Evolutionary conservation across 768 basidiomycete species (phyloP), one percentile per base, ranked within the genome.

Genomic region (Coprinellus aureogranulatus): DNA sequence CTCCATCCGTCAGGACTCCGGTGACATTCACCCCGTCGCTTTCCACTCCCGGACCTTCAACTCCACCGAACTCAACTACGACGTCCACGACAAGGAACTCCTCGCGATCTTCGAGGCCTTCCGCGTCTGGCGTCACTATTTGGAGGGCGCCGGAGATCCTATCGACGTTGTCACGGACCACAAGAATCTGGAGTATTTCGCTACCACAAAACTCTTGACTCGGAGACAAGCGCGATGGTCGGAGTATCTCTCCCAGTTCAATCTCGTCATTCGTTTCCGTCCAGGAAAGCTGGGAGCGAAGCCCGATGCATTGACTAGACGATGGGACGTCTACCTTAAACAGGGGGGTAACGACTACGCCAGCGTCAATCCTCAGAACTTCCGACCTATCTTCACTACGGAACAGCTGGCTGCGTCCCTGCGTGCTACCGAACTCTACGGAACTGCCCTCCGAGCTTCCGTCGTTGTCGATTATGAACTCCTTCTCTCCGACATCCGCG

Each of bases 121-220:
- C 1, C 54, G 65, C 4, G 62, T 67, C 26, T 78, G 72, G 72
- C 41, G 63, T 22, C 69, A 71, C 50, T 57, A 62, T 40, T 53
- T 69, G 4, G 50, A 66, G 6, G 67, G 71, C 3, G 49, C 64
- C 0, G 25, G 40, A 16, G 47, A 64, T 5, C 51, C 56, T 11
- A 54, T 77, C n/a, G 62, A 68, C 46, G 62, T 79, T 34, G 58
- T 66, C 53, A 69, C 70, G 0, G 67, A 79, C 51, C 71, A 77
- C 53, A 70, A 74, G 46, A 79, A 81, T 30, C 69, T 81, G 0
- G 62, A 71, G 31, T 81, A 81, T 56, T 81, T 81, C 65, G 58
- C 57, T n/a, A 69, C 64, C 3, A 61, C 75, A 0, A 65, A 72
- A 48, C 69, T 75, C 9, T 67, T 83, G 0, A 80, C 72, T 57